phyloP scores from a whole-genome alignment of 805 yeast genomes.

The Pichia gijzeniarum region DNA sequence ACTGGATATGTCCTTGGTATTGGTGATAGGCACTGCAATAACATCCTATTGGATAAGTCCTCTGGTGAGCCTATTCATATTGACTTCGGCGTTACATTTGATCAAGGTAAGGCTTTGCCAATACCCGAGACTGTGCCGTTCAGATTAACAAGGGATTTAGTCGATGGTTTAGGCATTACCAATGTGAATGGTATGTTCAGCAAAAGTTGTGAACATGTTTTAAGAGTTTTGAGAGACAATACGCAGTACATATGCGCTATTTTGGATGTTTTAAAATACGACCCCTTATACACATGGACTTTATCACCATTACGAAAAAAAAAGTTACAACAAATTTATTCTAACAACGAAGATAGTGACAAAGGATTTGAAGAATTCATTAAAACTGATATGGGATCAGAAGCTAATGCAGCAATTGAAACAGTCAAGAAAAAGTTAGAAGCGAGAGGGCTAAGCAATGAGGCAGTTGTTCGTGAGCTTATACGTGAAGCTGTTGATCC shows the following conservation, averaged over 20 bases:
- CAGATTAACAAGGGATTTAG: conserved; percentile 79
- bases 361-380: conserved; percentile 17
- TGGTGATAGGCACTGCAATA: conserved; percentile 94
- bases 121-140: conserved; percentile 95
- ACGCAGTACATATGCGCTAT: conserved; percentile 70
- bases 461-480: conserved; percentile 77
- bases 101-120: conserved; percentile 77
- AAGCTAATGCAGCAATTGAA: conserved; percentile 72
- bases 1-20: conserved; percentile 85
- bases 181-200: conserved; percentile 76
- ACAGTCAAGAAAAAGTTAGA: conserved; percentile 64
- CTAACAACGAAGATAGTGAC: conserved; percentile 14
- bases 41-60: conserved; percentile 70
- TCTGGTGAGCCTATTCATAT: conserved; percentile 94
- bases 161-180: conserved; percentile 89
- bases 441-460: conserved; percentile 66
- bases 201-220: conserved; percentile 66
- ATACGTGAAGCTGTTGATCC: conserved; percentile 69
- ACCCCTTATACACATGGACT: conserved; percentile 90
- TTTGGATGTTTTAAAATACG: conserved; percentile 80
- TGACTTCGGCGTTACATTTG: conserved; percentile 94
- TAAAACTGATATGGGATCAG: conserved; percentile 39
- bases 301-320: conserved; percentile 66
- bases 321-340: conserved; percentile 40
- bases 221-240: conserved; percentile 58